A percentile compares a stretch with the other conserved stretches of the same genome.
phyloP scores from a whole-genome alignment of 257 asterid species.

The Nicotiana undulata region DNA sequence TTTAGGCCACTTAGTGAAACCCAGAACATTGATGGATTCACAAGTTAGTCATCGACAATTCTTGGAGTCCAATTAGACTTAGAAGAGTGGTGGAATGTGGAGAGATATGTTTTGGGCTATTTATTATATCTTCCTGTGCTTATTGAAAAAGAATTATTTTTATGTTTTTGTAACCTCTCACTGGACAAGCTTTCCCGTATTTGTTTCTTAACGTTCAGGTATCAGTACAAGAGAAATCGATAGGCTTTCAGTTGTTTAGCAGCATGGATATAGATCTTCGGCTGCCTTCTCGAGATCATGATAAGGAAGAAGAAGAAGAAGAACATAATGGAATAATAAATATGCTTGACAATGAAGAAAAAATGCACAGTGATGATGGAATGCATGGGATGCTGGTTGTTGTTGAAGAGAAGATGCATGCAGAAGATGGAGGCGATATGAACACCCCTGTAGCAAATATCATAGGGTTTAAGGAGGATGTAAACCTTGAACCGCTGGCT shows the following conservation, averaged over 20 bases:
- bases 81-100: background rate
- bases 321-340: slow-evolving; percentile 54
- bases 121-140: background rate
- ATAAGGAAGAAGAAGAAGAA: slow-evolving; percentile 42
- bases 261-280: slow-evolving; percentile 89
- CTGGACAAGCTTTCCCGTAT: background rate
- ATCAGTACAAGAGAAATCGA: background rate
- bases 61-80: background rate
- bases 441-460: slow-evolving; percentile 41
- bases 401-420: slow-evolving; percentile 42
- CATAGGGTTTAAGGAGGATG: slow-evolving; percentile 55
- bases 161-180: background rate
- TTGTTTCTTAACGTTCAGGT: slow-evolving; percentile 4
- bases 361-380: slow-evolving; percentile 48
- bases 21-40: background rate
- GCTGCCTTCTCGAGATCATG: slow-evolving; percentile 80
- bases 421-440: slow-evolving; percentile 55
- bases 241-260: slow-evolving; percentile 1
- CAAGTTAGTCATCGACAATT: background rate
- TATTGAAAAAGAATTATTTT: background rate
- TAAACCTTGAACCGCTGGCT: slow-evolving; percentile 90
- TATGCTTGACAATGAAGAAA: slow-evolving; percentile 65
- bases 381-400: slow-evolving; percentile 38
- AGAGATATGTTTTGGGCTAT: background rate
- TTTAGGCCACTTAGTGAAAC: background rate